Conservation (phyloP, 2,329 filamentous ascomycete genomes). For the Penicillium sp. region DNA sequence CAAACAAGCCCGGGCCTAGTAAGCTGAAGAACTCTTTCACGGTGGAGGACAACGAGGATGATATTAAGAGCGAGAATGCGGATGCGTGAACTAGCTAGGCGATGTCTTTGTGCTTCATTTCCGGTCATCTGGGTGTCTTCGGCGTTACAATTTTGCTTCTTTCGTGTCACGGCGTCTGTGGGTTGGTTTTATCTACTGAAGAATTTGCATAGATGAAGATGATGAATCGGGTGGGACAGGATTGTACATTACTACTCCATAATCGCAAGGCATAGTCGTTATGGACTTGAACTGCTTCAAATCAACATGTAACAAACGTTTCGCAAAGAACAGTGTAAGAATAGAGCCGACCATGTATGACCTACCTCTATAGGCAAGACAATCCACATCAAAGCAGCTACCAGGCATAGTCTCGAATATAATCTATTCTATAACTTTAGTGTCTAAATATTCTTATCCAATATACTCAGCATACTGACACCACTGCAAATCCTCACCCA, state of each 20-base stretch:
- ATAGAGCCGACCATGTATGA: no score
- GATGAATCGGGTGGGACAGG: conserved; percentile 22
- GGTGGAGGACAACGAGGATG: conserved; percentile 32
- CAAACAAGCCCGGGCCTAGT: conserved; percentile 40
- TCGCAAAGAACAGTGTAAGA: neutral
- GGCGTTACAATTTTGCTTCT: conserved; percentile 9
- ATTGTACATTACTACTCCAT: conserved; percentile 27
- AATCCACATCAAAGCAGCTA: neutral
- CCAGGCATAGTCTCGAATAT: no score
- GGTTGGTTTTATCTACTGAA: conserved; percentile 16
- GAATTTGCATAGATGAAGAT: conserved; percentile 30
- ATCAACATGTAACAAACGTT: neutral
- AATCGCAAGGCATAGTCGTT: conserved; percentile 6
- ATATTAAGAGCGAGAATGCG: conserved; percentile 39
- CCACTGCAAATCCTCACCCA: conserved; percentile 14
- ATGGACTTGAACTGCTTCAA: neutral
- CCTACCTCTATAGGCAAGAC: no score
- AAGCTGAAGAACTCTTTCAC: conserved; percentile 46
- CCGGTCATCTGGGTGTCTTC: neutral
- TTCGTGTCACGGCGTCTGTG: conserved; percentile 19
- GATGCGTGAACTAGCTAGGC: conserved; percentile 21
- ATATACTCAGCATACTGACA: conserved; percentile 15
- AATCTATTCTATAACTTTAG: no score
- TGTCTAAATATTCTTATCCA: neutral
- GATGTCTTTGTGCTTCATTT: conserved; percentile 5